Base-by-base conservation (phyloP, 2,329 filamentous ascomycete genomes). In the Aspergillus nomiae region DNA sequence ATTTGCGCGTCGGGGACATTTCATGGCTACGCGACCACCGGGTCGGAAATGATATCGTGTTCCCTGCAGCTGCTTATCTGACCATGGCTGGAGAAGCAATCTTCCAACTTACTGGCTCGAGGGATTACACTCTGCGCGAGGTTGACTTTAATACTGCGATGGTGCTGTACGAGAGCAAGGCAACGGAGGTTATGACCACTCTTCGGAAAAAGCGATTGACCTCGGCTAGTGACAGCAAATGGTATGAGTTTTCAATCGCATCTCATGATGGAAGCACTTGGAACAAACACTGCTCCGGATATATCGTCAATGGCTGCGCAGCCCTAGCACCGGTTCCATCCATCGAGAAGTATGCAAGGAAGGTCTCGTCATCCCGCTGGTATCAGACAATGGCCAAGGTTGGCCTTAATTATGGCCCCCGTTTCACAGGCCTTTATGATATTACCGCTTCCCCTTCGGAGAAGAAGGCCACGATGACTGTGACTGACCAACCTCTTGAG, bases 381-480 rank as follows among this genome's bases (percentile, higher is more conserved):
- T 73, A 72, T 56, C 58, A 67, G 16, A 59, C 56, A 12, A 67
- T 71, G 60, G 67, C 68, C 11, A 62, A 68, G 10, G 70, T n/a
- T n/a, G 36, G 36, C 9, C 55, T 57, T 14, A 45, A 45, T 12
- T 57, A 57, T n/a, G 38, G 55, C 5, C 34, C 34, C 0, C 34
- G 55, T 4, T 57, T 57, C 21, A 45, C 24, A n/a, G 55, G 55
- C 1, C 19, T 57, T 8, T 36, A 45, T n/a, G 19, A 57, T 10
- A n/a, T 57, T 14, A 21, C 34, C 5, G 54, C 54, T 10, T 26
- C 34, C 11, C n/a, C 24, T 5, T 24, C 9, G 4, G 36, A 56
- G 24, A 41, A 6, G 10, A 24, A 12, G 26, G 38, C 14, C 8
- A n/a, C 54, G 21, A n/a, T 21, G 19, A n/a, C 12, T 24, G 8